Base-by-base conservation (phyloP, 78 protist species). In the Dictyostelium citrinum region DNA sequence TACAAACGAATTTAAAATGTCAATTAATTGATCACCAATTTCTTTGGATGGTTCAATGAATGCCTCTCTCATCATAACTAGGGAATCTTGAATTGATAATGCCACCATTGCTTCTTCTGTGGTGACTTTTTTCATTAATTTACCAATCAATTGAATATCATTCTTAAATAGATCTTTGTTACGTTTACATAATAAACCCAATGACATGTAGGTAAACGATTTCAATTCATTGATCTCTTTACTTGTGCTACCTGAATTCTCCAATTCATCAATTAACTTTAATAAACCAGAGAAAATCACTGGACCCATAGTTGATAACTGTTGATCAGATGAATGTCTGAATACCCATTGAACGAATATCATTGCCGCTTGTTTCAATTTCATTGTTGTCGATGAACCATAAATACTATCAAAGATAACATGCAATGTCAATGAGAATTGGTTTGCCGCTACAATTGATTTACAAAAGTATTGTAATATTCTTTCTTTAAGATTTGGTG, bases 341-440 rank as follows among this genome's bases (percentile, higher is more conserved):
- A 85, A 94, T n/a, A 88, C 83, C 96, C 94, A 88, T 71, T 76
- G 91, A 5, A 81, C 95, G 31, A 88, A 85, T 45, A 84, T 31
- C 91, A 94, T 80, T 39, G 92, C 96, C 46, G 93, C 9, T 22
- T 51, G 70, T 8, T 85, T 85, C 31, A 94, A 33, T 16, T 80
- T 76, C 35, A 85, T 45, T 20, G 43, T 82, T 7, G 96, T 17
- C 0, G 22, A 8, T 0, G 27, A 5, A 9, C 95, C 96, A 81
- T 88, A 88, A 11, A 94, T 68, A 81, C 91, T 24, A n/a, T 94
- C 96, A 9, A 82, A 86, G 8, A 88, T 60, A 80, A 94, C 78
- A 24, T 86, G 78, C 5, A 94, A 37, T 22, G 93, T 79, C 14
- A 51, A 27, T 7, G 96, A 90, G 61, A 94, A 94, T 45, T 33